Base-by-base conservation (phyloP, 495 filamentous ascomycete species). In the Penicillium longicatenatum region DNA sequence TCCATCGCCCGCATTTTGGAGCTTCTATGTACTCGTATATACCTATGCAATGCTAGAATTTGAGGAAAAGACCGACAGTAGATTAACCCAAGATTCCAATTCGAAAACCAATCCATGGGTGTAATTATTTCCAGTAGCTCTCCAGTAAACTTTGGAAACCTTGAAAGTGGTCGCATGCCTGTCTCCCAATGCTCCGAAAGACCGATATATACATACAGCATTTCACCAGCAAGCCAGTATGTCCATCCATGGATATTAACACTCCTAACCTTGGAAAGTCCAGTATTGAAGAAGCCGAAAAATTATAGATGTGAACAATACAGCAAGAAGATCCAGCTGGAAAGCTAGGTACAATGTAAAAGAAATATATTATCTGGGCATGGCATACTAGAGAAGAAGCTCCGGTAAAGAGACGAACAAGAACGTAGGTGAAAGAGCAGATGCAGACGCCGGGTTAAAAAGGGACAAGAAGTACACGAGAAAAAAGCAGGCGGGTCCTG, bases 321-420 rank as follows among this genome's bases (percentile, higher is more conserved):
- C 16, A 48, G 21, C 12, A 16, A 48, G 4, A 9, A 21, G 4
- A 30, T 22, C 12, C 17, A 22, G 26, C 37, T 17, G 20, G 2
- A 19, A 43, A n/a, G 8, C 47, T 64, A 64, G 43, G 58, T 66
- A 66, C 59, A 66, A 33, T 53, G n/a, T 57, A 50, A 64, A 55
- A 50, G 54, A 58, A 63, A 67, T 68, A 60, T 74, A 75, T 75
- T 77, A 77, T 75, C 71, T 77, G 69, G 59, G 63, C 61, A 67
- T 74, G 66, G 58, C 66, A 75, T 76, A 74, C 70, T 72, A 58
- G 59, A 42, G 16, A 59, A 52, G 33, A 48, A 46, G 57, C 53
- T 70, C 60, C 63, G 64, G 57, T 19, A 54, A 37, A 55, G 52
- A 54, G 55, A 46, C 31, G 11, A 59, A 59, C 20, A 47, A 55